Evolutionary conservation across 257 asterid genomes (phyloP).

Genomic region (Eucommia ulmoides): DNA sequence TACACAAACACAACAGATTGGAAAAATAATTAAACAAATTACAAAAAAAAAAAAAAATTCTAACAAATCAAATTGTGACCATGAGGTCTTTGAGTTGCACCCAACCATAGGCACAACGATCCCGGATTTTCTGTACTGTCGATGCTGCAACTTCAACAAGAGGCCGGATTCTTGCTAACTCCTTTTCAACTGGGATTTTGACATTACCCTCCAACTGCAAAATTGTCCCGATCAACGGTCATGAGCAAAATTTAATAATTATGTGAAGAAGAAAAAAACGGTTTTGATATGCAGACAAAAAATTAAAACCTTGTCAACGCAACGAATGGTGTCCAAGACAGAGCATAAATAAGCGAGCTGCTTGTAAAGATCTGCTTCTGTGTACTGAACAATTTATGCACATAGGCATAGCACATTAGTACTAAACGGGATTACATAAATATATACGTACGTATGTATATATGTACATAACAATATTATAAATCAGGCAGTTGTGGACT

Average conservation of each 20-base stretch:
- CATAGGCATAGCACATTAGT: background rate
- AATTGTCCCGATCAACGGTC: too few species aligned
- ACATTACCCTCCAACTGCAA: constrained; percentile 50
- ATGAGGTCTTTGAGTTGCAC: constrained; percentile 47
- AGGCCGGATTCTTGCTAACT: constrained; percentile 51
- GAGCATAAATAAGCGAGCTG: constrained; percentile 79
- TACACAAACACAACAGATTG: too few species aligned
- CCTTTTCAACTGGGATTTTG: constrained; percentile 46
- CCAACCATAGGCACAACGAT: constrained; percentile 83
- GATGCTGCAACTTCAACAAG: constrained; percentile 59
- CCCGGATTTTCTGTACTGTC: constrained; percentile 49
- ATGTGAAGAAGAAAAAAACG: too few species aligned
- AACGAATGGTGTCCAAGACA: constrained; percentile 61
- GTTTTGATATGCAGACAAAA: too few species aligned
- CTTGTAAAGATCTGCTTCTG: constrained; percentile 81
- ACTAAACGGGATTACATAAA: background rate
- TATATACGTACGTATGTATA: too few species aligned
- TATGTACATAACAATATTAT: too few species aligned
- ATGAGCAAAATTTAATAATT: too few species aligned
- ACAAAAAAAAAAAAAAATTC: too few species aligned
- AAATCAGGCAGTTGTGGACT: too few species aligned
- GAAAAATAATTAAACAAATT: too few species aligned
- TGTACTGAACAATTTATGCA: constrained; percentile 28
- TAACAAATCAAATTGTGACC: constrained; percentile 44
- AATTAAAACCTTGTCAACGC: constrained; percentile 54